A percentile compares a stretch with the other conserved stretches of the same genome.
phyloP scores from a whole-genome alignment of 192 early-diverging fungal genomes.

The Coemansia sp. region DNA sequence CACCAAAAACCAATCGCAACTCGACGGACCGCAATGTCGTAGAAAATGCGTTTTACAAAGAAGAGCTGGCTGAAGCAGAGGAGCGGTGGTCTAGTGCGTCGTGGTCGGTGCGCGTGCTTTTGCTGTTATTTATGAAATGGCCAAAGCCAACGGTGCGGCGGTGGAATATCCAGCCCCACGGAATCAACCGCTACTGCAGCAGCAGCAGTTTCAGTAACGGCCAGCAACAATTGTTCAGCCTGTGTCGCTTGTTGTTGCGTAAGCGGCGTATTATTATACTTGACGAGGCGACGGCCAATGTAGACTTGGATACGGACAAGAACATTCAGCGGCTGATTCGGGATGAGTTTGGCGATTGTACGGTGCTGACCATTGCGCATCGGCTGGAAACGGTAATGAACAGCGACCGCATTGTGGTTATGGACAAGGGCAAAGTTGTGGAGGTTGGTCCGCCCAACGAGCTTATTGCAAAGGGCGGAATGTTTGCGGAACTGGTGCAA shows the following conservation, averaged over 20 bases:
- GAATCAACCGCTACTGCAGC: neutral
- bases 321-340: constrained; percentile 44
- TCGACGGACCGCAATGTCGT: neutral
- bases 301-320: constrained; percentile 53
- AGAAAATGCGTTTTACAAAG: neutral
- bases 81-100: constrained; percentile 14
- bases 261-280: constrained; percentile 59
- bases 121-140: constrained; percentile 4
- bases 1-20: neutral
- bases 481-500: constrained; percentile 29
- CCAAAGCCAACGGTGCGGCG: neutral
- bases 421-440: constrained; percentile 65
- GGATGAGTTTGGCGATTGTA: constrained; percentile 51
- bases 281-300: constrained; percentile 69
- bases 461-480: constrained; percentile 54
- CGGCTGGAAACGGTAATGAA: constrained; percentile 68
- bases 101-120: constrained; percentile 5
- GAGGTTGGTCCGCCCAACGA: constrained; percentile 65
- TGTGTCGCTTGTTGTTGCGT: constrained; percentile 61
- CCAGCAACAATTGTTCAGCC: constrained; percentile 65
- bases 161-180: neutral
- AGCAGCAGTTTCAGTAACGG: constrained; percentile 37
- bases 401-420: constrained; percentile 71
- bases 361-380: constrained; percentile 69
- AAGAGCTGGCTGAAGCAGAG: neutral